phyloP scores from a whole-genome alignment of 805 yeast genomes.

The Hyphopichia homilentoma region DNA sequence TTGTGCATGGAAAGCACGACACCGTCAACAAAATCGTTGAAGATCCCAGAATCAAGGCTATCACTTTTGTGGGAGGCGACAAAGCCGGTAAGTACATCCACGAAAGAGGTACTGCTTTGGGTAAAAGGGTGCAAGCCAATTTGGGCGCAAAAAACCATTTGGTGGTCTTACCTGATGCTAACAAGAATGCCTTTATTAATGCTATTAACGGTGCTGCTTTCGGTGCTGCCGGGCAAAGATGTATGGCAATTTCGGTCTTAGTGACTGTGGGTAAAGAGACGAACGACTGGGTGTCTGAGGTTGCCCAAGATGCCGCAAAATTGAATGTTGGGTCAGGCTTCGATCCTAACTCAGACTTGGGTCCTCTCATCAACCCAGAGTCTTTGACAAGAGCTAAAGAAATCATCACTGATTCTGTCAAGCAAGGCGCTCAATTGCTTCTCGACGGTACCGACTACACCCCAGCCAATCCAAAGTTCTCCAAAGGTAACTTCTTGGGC shows the following conservation, averaged over 20 bases:
- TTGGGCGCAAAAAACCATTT: constrained; percentile 80
- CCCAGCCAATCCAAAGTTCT: constrained; percentile 33
- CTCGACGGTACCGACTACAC: constrained; percentile 60
- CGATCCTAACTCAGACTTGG: constrained; percentile 57
- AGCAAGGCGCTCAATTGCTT: constrained; percentile 57
- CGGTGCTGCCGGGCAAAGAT: constrained; percentile 84
- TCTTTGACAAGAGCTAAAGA: constrained; percentile 51
- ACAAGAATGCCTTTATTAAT: constrained; percentile 57
- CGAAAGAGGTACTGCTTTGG: constrained; percentile 59
- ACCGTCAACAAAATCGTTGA: constrained; percentile 68
- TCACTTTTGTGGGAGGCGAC: constrained; percentile 78
- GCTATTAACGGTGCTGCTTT: constrained; percentile 73
- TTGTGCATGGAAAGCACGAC: constrained; percentile 70
- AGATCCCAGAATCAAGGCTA: constrained; percentile 72
- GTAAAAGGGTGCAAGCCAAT: constrained; percentile 75
- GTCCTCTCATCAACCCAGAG: constrained; percentile 68
- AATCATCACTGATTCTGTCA: constrained; percentile 52
- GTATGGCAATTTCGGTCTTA: constrained; percentile 73
- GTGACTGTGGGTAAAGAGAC: constrained; percentile 64
- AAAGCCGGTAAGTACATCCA: constrained; percentile 74
- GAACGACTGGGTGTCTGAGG: constrained; percentile 58
- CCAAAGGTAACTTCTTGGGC: constrained; percentile 65
- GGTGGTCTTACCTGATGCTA: constrained; percentile 69
- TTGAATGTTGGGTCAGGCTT: constrained; percentile 67
- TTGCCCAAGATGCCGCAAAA: constrained; percentile 52